Evolutionary conservation across 2,329 filamentous ascomycete genomes (phyloP).

Genomic region (Cladophialophora yegresii): DNA sequence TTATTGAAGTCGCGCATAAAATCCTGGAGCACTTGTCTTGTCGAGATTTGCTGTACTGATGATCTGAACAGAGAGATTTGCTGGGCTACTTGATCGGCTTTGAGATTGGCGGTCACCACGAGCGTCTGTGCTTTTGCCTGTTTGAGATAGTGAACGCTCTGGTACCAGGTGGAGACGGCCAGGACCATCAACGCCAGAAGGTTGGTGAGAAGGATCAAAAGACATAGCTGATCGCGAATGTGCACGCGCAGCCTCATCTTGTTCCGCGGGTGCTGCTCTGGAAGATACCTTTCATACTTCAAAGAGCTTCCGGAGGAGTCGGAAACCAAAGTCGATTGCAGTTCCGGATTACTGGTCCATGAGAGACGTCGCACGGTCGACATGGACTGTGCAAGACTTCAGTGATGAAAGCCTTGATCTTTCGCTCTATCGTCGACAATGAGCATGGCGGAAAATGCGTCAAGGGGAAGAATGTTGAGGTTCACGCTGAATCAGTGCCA

Average conservation of each 20-base stretch:
- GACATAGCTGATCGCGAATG: constrained; percentile 81
- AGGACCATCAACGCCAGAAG: constrained; percentile 74
- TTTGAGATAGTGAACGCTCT: constrained; percentile 12
- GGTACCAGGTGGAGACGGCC: constrained; percentile 60
- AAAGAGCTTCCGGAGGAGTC: not conserved
- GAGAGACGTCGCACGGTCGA: not conserved
- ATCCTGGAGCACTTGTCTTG: constrained; percentile 57
- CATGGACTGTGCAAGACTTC: not conserved
- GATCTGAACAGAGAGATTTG: constrained; percentile 77
- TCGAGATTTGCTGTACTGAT: constrained; percentile 70
- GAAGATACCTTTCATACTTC: not conserved
- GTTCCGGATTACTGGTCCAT: not conserved
- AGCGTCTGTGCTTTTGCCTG: constrained; percentile 59
- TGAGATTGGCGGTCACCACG: constrained; percentile 76
- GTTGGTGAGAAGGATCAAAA: constrained; percentile 72
- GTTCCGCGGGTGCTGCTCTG: not conserved
- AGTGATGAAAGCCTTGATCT: not conserved
- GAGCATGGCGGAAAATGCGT: not conserved
- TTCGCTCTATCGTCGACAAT: not conserved
- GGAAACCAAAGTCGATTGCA: not conserved
- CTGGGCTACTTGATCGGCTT: constrained; percentile 75
- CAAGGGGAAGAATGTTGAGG: not conserved
- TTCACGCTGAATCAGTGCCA: not conserved
- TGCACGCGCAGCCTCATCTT: constrained; percentile 68
- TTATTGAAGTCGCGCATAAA: constrained; percentile 53